Base-by-base conservation (phyloP, 2,329 filamentous ascomycete genomes). In the Alternaria sp. region DNA sequence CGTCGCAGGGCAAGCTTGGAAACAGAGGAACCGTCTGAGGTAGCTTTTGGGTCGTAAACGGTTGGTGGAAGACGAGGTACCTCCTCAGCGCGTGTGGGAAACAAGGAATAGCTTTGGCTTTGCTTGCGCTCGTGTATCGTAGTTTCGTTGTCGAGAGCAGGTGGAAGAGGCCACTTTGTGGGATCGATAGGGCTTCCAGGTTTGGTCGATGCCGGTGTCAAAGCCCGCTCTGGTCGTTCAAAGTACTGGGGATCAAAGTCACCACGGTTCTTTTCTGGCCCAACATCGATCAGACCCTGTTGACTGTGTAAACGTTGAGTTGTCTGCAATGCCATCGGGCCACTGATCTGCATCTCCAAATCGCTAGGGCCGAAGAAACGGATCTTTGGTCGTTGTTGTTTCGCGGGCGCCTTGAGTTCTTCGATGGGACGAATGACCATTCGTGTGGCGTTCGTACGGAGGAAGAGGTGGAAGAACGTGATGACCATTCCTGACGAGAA, bases 401-500 rank as follows among this genome's bases (percentile, higher is more conserved):
- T 74, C 23, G 71, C 45, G 20, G 69, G 56, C 3, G 66, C 53
- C n/a, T 68, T 71, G 70, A 79, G 83, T 83, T 78, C 83, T 82
- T 75, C 82, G 81, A 69, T 82, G 80, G 59, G 78, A 78, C 84
- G 80, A 65, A 85, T 84, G 55, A 89, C 87, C 25, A 86, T 86
- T 12, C 86, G 84, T 12, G 86, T 83, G 14, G 85, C 87, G 67
- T 88, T 90, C 4, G 89, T 88, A 67, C 90, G 86, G 54, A 92
- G 82, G 70, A 91, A 90, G 9, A 92, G 81, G 69, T 92, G 89
- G 23, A 92, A 83, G 15, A 88, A 86, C 5, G 89, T 88, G 15
- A 87, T 89, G 75, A 89, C 84, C 15, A 92, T 79, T 3, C 90
- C 90, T 0, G 89, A 89, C 3, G 90, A 82, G 72, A 91, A 91